Conservation (phyloP, 2,329 filamentous ascomycete species). For the Arthroderma uncinatum region DNA sequence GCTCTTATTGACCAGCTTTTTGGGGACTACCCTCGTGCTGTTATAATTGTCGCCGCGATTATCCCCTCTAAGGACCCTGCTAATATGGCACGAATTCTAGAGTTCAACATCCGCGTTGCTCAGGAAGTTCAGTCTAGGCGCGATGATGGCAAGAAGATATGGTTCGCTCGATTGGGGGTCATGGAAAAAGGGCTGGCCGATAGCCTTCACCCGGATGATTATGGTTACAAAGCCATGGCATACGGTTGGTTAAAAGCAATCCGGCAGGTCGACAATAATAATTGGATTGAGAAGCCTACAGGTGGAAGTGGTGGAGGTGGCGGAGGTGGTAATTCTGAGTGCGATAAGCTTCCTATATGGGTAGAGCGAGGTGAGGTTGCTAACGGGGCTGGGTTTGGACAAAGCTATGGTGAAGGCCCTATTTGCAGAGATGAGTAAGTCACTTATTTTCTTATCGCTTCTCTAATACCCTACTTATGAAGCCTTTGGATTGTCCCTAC, state of each 20-base stretch:
- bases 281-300: conserved; percentile 14
- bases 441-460: too few relatives aligned
- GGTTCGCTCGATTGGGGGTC: conserved; percentile 7
- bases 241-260: conserved; percentile 19
- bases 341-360: background rate
- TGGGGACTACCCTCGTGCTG: conserved; percentile 20
- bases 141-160: conserved; percentile 19
- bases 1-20: conserved; percentile 25
- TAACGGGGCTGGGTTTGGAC: background rate
- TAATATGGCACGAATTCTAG: background rate
- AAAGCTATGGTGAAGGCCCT: background rate
- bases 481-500: background rate
- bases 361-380: conserved; percentile 5
- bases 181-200: conserved; percentile 18
- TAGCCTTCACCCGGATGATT: conserved; percentile 21
- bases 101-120: too few relatives aligned
- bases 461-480: too few relatives aligned
- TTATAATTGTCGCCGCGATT: conserved; percentile 26
- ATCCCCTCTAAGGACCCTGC: background rate
- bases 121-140: too few relatives aligned
- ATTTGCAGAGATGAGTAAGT: background rate
- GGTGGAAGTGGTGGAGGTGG: conserved; percentile 27
- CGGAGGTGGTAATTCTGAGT: conserved; percentile 29
- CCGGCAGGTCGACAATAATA: conserved; percentile 1
- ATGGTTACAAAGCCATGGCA: conserved; percentile 24